Percentiles rank a stretch among this genome's conserved stretches.
Conservation (phyloP, 2,329 filamentous ascomycete genomes). For the Stachybotrys chlorohalonatus region DNA sequence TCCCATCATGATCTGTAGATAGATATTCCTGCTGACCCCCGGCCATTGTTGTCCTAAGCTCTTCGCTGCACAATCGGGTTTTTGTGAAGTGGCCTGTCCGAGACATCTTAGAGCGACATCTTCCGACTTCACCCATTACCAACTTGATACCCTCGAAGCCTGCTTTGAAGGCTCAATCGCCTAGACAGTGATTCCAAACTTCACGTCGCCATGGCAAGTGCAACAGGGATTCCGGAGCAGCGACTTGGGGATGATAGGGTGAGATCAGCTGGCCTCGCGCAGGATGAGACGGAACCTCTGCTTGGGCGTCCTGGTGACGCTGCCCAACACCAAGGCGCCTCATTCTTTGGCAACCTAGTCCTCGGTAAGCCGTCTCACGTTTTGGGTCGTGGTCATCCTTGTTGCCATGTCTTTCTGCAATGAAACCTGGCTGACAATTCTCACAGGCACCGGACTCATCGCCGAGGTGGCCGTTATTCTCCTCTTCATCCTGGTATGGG, state of each 20-base stretch:
- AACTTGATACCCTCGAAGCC: too few relatives aligned
- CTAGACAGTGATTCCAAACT: too few relatives aligned
- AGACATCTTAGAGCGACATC: too few relatives aligned
- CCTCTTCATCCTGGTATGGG: conserved; percentile 69
- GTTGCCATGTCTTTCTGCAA: background rate
- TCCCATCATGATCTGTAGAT: background rate
- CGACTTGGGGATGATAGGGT: conserved; percentile 7
- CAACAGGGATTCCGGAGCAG: conserved; percentile 55
- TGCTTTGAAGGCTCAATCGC: too few relatives aligned
- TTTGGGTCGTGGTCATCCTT: background rate
- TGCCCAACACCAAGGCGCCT: conserved; percentile 54
- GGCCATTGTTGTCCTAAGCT: too few relatives aligned
- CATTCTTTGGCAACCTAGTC: conserved; percentile 62
- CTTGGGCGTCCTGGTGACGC: conserved; percentile 58
- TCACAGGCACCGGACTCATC: conserved; percentile 66
- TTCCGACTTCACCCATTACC: too few relatives aligned
- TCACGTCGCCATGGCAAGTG: conserved; percentile 50
- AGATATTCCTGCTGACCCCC: background rate
- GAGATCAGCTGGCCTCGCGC: conserved; percentile 15
- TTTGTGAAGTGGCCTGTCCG: too few relatives aligned
- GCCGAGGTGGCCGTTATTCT: conserved; percentile 73
- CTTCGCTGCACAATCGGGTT: too few relatives aligned
- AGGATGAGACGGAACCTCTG: conserved; percentile 31
- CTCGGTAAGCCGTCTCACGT: conserved; percentile 47
- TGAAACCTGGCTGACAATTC: background rate